Base-by-base conservation (phyloP, 1,284 basidiomycete species). In the Cutaneotrichosporon sp. region DNA sequence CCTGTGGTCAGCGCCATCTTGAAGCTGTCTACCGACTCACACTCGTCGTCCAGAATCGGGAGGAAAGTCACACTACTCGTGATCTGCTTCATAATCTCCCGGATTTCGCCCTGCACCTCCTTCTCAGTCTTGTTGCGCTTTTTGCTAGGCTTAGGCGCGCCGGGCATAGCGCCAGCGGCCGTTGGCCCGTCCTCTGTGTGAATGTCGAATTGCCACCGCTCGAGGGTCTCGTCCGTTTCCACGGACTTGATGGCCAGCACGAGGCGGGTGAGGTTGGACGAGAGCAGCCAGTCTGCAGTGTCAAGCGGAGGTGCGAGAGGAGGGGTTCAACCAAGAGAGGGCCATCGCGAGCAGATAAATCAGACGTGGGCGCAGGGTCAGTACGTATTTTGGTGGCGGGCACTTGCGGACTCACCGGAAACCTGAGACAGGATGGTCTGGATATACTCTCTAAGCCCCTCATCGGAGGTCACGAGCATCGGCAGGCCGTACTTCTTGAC, bases 401-500 rank as follows among this genome's bases (percentile, higher is more conserved):
- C 12, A 27, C 27, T 5, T 5, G 33, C 32, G 27, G 0, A 79
- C 87, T 67, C 64, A 93, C 87, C 86, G 68, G 91, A 85, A 7
- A 96, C 86, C 77, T 98, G 94, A 44, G 81, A 80, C 62, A 97
- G 79, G 59, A 97, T 93, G 57, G 88, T 92, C 57, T 88, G 85
- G 17, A 98, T 81, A 70, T 99, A 98, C 65, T 87, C 88, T 67
- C 93, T 88, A 41, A 98, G 76, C 1, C 87, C 87, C 48, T 93
- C 85, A 65, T 98, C 93, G 59, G 92, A 87, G 1, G 92, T 96
- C 3, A 96, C 86, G 25, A 98, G 82, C 63, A 99, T 89, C 1
- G 91, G 93, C 61, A 97, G 85, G 0, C 94, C 94, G 65, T 97
- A 98, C 74, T 97, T 98, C 76, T 97, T 97, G 52, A 97, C 90